Percentiles rank a stretch among this genome's conserved stretches.
phyloP scores from a whole-genome alignment of 202 grass and related monocot genomes.

The Alloteropsis angusta region DNA sequence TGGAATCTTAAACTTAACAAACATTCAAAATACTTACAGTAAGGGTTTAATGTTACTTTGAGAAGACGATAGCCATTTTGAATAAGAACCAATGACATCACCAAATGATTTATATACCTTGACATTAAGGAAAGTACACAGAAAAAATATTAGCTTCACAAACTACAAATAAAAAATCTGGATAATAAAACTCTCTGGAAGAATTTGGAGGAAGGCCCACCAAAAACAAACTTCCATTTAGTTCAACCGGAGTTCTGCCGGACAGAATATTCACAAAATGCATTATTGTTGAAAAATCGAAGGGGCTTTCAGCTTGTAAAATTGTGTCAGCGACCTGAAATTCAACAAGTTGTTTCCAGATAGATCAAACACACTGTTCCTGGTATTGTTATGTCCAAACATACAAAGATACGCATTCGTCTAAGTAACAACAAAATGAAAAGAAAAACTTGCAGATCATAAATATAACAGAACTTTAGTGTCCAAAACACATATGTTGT shows the following conservation, averaged over 20 bases:
- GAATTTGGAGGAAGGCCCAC: conserved; percentile 41
- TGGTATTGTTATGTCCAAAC: neutral
- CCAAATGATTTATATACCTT: conserved; percentile 91
- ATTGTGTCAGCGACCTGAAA: conserved; percentile 80
- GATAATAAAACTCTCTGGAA: neutral
- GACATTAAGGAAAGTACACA: conserved; percentile 22
- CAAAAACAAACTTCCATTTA: conserved; percentile 55
- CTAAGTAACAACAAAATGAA: neutral
- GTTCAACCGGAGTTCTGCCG: conserved; percentile 47
- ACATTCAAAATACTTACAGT: conserved; percentile 57
- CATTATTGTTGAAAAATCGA: conserved; percentile 74
- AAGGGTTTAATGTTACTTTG: conserved; percentile 64
- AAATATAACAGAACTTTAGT: neutral
- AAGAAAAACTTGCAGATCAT: neutral
- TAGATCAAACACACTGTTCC: neutral
- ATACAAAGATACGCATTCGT: neutral
- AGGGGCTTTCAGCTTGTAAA: conserved; percentile 58
- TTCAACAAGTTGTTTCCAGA: neutral
- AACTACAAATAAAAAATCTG: neutral
- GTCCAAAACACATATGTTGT: neutral
- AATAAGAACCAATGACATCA: conserved; percentile 89
- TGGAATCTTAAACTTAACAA: conserved; percentile 22
- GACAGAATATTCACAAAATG: conserved; percentile 73
- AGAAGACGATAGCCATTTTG: conserved; percentile 73
- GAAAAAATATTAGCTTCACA: conserved; percentile 29